Evolutionary conservation across 495 filamentous ascomycete species (phyloP), one percentile per base, ranked within the genome.

Genomic region (Podospora australis): DNA sequence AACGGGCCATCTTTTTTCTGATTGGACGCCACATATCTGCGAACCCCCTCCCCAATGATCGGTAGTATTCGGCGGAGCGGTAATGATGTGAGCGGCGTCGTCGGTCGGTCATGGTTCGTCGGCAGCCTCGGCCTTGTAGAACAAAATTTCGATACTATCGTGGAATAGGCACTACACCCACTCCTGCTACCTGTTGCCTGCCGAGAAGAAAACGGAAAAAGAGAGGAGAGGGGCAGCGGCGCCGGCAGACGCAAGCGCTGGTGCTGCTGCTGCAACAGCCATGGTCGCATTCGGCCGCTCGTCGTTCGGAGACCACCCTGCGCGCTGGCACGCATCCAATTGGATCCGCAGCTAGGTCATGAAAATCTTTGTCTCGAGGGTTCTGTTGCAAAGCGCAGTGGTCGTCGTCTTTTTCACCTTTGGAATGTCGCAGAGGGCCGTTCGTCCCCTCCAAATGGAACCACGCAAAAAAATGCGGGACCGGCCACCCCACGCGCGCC

Each of bases 231-330:
- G 4, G 34, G 17, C 38, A 29, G 23, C 23, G 34, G 32, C 34
- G 56, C 46, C 53, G 46, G 50, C 49, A 49, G 53, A 34, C 53
- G 49, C n/a, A n/a, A n/a, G n/a, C n/a, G n/a, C n/a, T n/a, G n/a
- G n/a, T n/a, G n/a, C 48, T 44, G 45, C 34, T 40, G 34, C 54
- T 45, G 34, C 50, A 41, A 35, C 50, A 54, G 59, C 50, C 59
- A 64, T 64, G 56, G 56, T 51, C 61, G 58, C 61, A 64, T 64
- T 46, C 58, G 59, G 52, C 44, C 48, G 40, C 49, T 35, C 23
- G n/a, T n/a, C n/a, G n/a, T n/a, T n/a, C 46, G 52, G 32, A 36
- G 32, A 36, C 32, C n/a, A 54, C 58, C 48, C 46, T 39, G 54
- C 49, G 54, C 8, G n/a, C 6, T 52, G 35, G 54, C 52, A 46